Evolutionary conservation across 2,329 filamentous ascomycete species (phyloP).

Genomic region (Teratosphaeria destructans): DNA sequence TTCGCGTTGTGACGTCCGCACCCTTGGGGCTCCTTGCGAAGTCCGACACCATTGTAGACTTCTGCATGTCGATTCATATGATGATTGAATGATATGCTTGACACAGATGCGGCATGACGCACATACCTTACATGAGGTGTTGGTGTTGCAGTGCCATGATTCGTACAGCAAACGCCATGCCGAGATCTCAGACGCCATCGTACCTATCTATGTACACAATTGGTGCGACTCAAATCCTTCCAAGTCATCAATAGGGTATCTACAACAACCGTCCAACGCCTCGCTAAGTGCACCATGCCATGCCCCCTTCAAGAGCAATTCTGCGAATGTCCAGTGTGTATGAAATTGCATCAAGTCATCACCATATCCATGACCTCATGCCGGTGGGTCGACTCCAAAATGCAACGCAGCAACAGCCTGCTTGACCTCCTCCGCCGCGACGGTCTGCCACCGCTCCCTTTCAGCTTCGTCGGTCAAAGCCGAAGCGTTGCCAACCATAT

Average conservation of each 20-base stretch:
- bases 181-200: background rate
- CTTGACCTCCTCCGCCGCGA: conserved; percentile 69
- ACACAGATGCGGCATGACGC: too few species aligned
- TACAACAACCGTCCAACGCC: background rate
- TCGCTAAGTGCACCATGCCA: background rate
- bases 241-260: background rate
- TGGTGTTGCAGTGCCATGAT: too few species aligned
- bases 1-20: too few species aligned
- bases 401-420: conserved; percentile 48
- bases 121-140: too few species aligned
- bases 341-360: background rate
- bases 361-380: background rate
- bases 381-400: conserved; percentile 2
- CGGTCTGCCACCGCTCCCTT: conserved; percentile 60
- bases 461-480: conserved; percentile 52
- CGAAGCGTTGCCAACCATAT: conserved; percentile 43
- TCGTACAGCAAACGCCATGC: background rate
- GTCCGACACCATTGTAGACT: too few species aligned
- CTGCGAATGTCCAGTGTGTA: background rate
- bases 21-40: too few species aligned
- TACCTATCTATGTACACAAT: background rate
- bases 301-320: background rate
- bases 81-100: too few species aligned
- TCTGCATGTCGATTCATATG: too few species aligned
- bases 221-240: background rate